Evolutionary conservation across 805 yeast species (phyloP).

Genomic region (Hanseniaspora singularis): DNA sequence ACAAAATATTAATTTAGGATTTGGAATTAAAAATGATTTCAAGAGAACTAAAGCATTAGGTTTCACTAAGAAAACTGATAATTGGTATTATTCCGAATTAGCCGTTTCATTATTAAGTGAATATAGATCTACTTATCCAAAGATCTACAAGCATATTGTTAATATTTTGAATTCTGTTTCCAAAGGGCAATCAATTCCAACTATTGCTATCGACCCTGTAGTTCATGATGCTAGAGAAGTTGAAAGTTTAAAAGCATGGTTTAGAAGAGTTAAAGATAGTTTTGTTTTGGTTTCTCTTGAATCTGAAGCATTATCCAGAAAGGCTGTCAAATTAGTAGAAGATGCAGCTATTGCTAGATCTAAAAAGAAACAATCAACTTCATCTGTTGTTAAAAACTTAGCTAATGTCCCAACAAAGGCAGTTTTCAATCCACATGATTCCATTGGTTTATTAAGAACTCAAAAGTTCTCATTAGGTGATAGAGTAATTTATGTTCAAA

Average conservation of each 20-base stretch:
- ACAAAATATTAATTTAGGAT: slow-evolving; percentile 57
- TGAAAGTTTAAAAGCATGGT: slow-evolving; percentile 28
- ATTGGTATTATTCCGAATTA: slow-evolving; percentile 75
- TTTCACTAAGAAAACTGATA: slow-evolving; percentile 54
- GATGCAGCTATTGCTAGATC: slow-evolving; percentile 35
- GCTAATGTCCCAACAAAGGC: slow-evolving; percentile 80
- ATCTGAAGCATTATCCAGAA: slow-evolving; percentile 62
- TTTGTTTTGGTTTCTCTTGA: slow-evolving; percentile 60
- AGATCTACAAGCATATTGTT: slow-evolving; percentile 37
- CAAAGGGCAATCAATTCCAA: slow-evolving; percentile 23
- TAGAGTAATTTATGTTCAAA: slow-evolving; percentile 72
- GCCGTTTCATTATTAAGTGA: slow-evolving; percentile 56
- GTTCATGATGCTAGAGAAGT: slow-evolving; percentile 17
- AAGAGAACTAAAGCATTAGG: slow-evolving; percentile 78
- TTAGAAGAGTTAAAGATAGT: slow-evolving; percentile 41
- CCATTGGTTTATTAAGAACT: slow-evolving; percentile 55
- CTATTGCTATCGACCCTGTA: slow-evolving; percentile 25
- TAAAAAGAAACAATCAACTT: slow-evolving; percentile 29
- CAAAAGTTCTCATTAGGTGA: slow-evolving; percentile 83
- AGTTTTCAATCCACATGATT: slow-evolving; percentile 59
- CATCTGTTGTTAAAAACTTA: slow-evolving; percentile 43
- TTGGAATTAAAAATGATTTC: slow-evolving; percentile 72
- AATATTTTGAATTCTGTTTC: slow-evolving; percentile 17
- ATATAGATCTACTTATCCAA: slow-evolving; percentile 52
- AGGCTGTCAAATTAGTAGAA: slow-evolving; percentile 59